Conservation (phyloP, 495 filamentous ascomycete genomes). For the Xanthoparmelia taractica region DNA sequence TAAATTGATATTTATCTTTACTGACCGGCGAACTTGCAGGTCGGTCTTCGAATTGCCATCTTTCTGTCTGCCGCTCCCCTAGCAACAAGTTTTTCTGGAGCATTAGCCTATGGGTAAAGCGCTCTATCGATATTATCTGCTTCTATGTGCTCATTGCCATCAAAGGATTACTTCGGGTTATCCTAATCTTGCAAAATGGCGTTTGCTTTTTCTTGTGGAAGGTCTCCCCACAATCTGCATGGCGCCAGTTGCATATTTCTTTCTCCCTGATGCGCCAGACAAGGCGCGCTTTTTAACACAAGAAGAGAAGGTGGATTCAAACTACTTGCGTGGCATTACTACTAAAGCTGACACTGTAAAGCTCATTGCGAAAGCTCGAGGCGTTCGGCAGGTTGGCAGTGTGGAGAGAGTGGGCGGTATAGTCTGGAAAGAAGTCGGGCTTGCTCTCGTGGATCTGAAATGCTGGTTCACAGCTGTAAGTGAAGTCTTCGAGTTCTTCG, state of each 20-base stretch:
- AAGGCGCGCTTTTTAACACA: slow-evolving; percentile 61
- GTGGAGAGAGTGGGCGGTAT: slow-evolving; percentile 45
- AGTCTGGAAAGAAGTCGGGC: slow-evolving; percentile 50
- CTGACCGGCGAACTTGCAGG: slow-evolving; percentile 6
- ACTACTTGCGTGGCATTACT: too few species aligned
- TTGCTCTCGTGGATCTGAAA: slow-evolving; percentile 53
- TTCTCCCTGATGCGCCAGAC: slow-evolving; percentile 63
- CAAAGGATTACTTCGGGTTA: slow-evolving; percentile 60
- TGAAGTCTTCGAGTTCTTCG: slow-evolving; percentile 19
- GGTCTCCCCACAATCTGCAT: slow-evolving; percentile 64
- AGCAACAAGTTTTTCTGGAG: slow-evolving; percentile 76
- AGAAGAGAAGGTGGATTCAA: slow-evolving; percentile 61
- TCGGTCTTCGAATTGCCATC: slow-evolving; percentile 68
- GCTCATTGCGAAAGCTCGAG: slow-evolving; percentile 51
- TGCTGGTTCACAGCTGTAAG: slow-evolving; percentile 46
- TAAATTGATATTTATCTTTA: too few species aligned
- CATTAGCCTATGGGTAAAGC: slow-evolving; percentile 56
- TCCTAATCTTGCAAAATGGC: slow-evolving; percentile 63
- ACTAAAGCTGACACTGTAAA: neutral
- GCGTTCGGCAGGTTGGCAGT: slow-evolving; percentile 56
- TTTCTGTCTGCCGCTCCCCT: slow-evolving; percentile 73
- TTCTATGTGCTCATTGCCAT: neutral
- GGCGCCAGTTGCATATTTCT: slow-evolving; percentile 58
- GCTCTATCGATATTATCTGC: neutral
- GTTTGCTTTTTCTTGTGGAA: slow-evolving; percentile 76